A percentile compares a stretch with the other conserved stretches of the same genome.
phyloP scores from a whole-genome alignment of 2,329 filamentous ascomycete genomes.

The Fusarium pininemorale region DNA sequence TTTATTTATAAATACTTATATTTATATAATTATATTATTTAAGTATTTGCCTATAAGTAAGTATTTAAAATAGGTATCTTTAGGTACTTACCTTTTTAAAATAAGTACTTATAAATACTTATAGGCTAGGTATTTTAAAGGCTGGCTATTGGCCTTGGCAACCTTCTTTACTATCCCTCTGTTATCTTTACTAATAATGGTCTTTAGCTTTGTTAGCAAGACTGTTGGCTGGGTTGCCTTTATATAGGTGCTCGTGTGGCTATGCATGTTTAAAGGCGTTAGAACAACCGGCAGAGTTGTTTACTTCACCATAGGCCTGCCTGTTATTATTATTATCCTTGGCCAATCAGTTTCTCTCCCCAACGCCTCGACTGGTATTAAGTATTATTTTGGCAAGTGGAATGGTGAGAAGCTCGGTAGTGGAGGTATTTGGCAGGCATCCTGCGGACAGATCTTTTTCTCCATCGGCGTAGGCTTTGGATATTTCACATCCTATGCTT shows the following conservation, averaged over 20 bases:
- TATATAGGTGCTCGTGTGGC: background rate
- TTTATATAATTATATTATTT: no score
- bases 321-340: accelerated
- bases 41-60: no score
- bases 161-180: constrained; percentile 1
- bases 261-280: background rate
- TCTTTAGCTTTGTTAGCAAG: background rate
- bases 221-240: background rate
- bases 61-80: no score
- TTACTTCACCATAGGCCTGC: background rate
- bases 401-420: background rate
- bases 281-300: background rate
- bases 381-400: background rate
- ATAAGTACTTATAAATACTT: no score
- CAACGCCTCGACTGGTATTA: background rate
- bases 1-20: no score
- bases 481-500: constrained; percentile 64
- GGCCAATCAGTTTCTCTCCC: background rate
- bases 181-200: constrained; percentile 2
- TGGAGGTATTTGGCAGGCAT: constrained; percentile 56
- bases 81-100: no score
- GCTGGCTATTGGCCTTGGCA: background rate
- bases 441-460: constrained; percentile 56
- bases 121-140: no score
- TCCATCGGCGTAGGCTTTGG: constrained; percentile 60